Evolutionary conservation across 208 protist species (phyloP).

Genomic region (Porcisia hertigi): DNA sequence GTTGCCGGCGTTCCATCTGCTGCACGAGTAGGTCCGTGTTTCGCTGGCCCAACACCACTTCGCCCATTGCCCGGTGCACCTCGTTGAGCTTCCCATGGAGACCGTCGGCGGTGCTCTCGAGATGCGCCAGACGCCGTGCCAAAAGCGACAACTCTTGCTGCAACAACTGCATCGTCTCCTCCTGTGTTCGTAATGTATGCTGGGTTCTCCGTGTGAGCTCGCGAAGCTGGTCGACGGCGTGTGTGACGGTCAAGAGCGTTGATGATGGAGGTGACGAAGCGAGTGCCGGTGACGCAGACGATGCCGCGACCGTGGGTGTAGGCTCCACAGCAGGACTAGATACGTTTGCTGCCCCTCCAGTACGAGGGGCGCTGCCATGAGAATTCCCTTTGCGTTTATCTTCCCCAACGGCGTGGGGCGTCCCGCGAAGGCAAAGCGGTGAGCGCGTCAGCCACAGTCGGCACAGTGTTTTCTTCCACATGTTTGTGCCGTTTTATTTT

Average conservation of each 20-base stretch:
- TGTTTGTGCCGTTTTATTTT: background rate
- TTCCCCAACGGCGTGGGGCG: background rate
- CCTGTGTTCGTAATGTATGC: constrained; percentile 28
- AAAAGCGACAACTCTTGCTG: constrained; percentile 52
- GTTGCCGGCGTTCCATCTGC: constrained; percentile 63
- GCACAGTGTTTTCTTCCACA: constrained; percentile 12
- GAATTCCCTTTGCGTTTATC: background rate
- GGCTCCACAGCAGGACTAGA: background rate
- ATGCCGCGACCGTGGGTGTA: background rate
- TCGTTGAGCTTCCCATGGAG: constrained; percentile 42
- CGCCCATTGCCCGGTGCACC: constrained; percentile 44
- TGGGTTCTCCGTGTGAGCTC: constrained; percentile 24
- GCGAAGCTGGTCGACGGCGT: constrained; percentile 29
- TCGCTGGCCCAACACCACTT: constrained; percentile 54
- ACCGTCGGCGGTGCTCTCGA: constrained; percentile 41
- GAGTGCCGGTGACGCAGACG: background rate
- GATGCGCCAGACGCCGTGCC: constrained; percentile 45
- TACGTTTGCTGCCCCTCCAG: background rate
- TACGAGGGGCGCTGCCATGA: background rate
- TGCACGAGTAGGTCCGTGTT: constrained; percentile 66
- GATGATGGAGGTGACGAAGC: background rate
- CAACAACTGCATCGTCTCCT: constrained; percentile 29
- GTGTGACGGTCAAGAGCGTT: background rate
- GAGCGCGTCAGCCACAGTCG: constrained; percentile 2
- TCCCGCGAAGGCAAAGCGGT: constrained; percentile 5